phyloP scores from a whole-genome alignment of 176 grass and related monocot genomes.

The Olyra latifolia region DNA sequence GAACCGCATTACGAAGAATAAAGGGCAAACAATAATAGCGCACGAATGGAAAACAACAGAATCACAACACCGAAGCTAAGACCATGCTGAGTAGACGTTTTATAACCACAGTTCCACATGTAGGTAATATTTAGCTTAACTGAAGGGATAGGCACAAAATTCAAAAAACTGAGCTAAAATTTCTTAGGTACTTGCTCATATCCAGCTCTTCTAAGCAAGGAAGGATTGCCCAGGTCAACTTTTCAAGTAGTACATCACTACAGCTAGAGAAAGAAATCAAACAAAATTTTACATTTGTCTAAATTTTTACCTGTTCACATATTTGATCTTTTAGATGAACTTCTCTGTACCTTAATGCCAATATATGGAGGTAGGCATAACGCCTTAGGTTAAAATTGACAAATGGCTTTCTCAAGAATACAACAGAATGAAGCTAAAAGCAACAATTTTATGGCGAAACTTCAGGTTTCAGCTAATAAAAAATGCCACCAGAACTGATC shows the following conservation, averaged over 20 bases:
- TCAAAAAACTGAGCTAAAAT: not conserved
- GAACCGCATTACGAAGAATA: not conserved
- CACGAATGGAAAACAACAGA: not conserved
- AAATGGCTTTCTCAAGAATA: not conserved
- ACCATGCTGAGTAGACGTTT: not conserved
- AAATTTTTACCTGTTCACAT: not conserved
- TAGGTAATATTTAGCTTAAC: not conserved
- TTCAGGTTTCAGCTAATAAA: not conserved
- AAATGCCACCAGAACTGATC: not conserved
- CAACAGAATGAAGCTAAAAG: not conserved
- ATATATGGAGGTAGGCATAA: not conserved
- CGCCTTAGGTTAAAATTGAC: not conserved
- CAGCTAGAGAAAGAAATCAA: not conserved
- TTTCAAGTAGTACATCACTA: not conserved
- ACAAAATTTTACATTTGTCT: not conserved
- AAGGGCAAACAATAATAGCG: not conserved
- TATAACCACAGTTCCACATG: not conserved
- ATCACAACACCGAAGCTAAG: not conserved
- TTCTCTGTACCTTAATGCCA: no score
- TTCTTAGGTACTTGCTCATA: not conserved
- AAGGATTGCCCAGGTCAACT: not conserved
- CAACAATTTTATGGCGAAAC: not conserved
- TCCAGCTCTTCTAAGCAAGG: not conserved
- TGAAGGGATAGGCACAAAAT: not conserved
- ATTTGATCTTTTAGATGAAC: not conserved